phyloP scores from a whole-genome alignment of 2,329 filamentous ascomycete species.

The Xylaria sp. region DNA sequence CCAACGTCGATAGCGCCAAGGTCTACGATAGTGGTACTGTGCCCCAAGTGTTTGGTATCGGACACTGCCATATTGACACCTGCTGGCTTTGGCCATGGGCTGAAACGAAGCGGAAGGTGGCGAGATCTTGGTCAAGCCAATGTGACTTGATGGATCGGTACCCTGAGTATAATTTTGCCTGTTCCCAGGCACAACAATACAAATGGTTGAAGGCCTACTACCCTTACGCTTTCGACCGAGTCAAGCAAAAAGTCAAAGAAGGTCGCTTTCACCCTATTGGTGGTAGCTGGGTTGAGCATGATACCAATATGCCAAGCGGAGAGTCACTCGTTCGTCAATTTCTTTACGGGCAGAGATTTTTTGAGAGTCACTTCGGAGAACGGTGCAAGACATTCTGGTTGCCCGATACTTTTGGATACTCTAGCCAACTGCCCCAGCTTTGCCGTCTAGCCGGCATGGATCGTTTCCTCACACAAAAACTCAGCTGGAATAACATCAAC shows the following conservation, averaged over 20 bases:
- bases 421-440: constrained; percentile 90
- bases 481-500: constrained; percentile 99
- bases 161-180: constrained; percentile 90
- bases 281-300: constrained; percentile 98
- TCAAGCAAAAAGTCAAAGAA: constrained; percentile 89
- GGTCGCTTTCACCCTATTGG: constrained; percentile 95
- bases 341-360: constrained; percentile 93
- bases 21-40: constrained; percentile 83
- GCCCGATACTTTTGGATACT: constrained; percentile 98
- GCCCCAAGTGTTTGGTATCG: constrained; percentile 86
- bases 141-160: constrained; percentile 96
- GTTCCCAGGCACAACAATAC: constrained; percentile 95
- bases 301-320: constrained; percentile 96
- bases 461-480: constrained; percentile 95
- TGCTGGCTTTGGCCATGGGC: constrained; percentile 99
- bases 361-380: constrained; percentile 90
- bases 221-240: constrained; percentile 86
- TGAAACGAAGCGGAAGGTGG: constrained; percentile 96
- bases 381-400: constrained; percentile 95
- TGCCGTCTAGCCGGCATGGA: constrained; percentile 96
- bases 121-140: constrained; percentile 95
- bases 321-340: constrained; percentile 96
- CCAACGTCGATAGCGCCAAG: constrained; percentile 80
- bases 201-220: constrained; percentile 96
- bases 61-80: constrained; percentile 97